A percentile compares a stretch with the other conserved stretches of the same genome.
phyloP scores from a whole-genome alignment of 2,329 filamentous ascomycete species.

The Chlorencoelia australis region DNA sequence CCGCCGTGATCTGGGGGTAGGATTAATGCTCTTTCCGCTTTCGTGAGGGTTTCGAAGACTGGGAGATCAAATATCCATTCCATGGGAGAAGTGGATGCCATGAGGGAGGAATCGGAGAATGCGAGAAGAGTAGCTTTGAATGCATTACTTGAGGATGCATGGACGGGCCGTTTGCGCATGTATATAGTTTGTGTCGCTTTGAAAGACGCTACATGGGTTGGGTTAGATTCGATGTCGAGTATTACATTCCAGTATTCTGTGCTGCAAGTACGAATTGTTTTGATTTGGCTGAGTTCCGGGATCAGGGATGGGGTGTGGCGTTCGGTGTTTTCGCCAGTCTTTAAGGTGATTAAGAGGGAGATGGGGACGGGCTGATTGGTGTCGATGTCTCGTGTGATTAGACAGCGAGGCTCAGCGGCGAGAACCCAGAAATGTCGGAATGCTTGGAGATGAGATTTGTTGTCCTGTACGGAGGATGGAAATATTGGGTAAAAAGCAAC shows the following conservation, averaged over 20 bases:
- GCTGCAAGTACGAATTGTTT: slow-evolving; percentile 38
- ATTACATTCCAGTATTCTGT: slow-evolving; percentile 59
- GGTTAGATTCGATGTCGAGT: slow-evolving; percentile 51
- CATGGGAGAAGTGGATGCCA: slow-evolving; percentile 40
- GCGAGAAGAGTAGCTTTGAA: slow-evolving; percentile 55
- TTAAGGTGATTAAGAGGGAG: slow-evolving; percentile 49
- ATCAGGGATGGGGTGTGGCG: slow-evolving; percentile 30
- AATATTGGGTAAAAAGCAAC: slow-evolving; percentile 93
- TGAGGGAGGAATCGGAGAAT: slow-evolving; percentile 46
- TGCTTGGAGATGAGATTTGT: slow-evolving; percentile 87
- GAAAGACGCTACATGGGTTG: slow-evolving; percentile 47
- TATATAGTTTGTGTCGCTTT: slow-evolving; percentile 50
- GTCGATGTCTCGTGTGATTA: slow-evolving; percentile 79
- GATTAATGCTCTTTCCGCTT: slow-evolving; percentile 45
- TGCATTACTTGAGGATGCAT: slow-evolving; percentile 43
- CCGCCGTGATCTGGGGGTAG: slow-evolving; percentile 35
- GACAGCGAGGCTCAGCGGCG: slow-evolving; percentile 78
- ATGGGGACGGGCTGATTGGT: slow-evolving; percentile 71
- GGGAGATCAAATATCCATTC: slow-evolving; percentile 53
- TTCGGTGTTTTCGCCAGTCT: slow-evolving; percentile 16
- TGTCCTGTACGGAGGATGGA: slow-evolving; percentile 81
- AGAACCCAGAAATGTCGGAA: slow-evolving; percentile 97
- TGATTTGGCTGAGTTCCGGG: slow-evolving; percentile 39
- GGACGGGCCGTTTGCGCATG: slow-evolving; percentile 47
- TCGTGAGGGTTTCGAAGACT: slow-evolving; percentile 42